Conservation (phyloP, 768 basidiomycete genomes). For the Trametes gibbosa region DNA sequence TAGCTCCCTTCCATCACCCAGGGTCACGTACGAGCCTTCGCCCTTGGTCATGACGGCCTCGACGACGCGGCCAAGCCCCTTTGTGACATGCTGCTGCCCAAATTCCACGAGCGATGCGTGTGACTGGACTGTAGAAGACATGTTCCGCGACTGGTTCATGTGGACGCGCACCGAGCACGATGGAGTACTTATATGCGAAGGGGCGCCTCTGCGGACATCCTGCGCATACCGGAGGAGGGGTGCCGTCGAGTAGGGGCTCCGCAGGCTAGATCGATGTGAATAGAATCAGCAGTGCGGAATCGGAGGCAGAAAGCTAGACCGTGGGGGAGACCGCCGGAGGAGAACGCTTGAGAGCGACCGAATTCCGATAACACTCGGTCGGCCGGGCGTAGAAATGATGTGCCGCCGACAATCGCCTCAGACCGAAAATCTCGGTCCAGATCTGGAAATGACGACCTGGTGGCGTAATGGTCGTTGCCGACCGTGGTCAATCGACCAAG, state of each 20-base stretch:
- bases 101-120: constrained; percentile 31
- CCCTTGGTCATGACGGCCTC: constrained; percentile 64
- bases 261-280: not conserved
- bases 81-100: constrained; percentile 45
- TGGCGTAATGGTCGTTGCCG: not conserved
- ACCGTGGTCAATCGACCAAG: too few relatives aligned
- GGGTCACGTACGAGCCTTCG: constrained; percentile 69
- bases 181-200: not conserved
- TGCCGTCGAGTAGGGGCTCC: constrained; percentile 2
- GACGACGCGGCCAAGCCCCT: constrained; percentile 40
- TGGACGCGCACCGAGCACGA: not conserved
- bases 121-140: constrained; percentile 13
- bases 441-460: not conserved
- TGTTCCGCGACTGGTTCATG: constrained; percentile 10
- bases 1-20: constrained; percentile 68
- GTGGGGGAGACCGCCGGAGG: not conserved
- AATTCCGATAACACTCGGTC: not conserved
- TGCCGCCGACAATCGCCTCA: not conserved
- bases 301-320: not conserved
- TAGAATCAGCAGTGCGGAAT: not conserved
- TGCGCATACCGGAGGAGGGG: constrained; percentile 1
- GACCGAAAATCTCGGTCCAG: too few relatives aligned
- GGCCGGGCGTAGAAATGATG: not conserved
- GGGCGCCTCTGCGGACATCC: not conserved
- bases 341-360: not conserved